These are phyloP conservation scores for Monosporascus sp. DNA, from an alignment of 2,329 filamentous ascomycete genomes.

Conservation along the genomic window DNA sequence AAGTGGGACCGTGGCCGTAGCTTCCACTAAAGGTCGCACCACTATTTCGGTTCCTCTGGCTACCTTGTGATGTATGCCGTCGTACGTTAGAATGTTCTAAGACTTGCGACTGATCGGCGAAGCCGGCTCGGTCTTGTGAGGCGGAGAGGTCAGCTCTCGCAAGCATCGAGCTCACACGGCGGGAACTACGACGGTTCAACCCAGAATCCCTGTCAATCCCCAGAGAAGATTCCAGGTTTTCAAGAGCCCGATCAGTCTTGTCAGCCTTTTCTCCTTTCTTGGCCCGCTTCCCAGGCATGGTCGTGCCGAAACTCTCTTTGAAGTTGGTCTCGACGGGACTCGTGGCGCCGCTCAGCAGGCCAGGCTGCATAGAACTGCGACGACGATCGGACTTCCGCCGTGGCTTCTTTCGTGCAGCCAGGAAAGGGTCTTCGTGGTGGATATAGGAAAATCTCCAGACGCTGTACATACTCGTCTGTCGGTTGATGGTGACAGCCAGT, in stretches of 20 bases:
- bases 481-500: conserved; percentile 76
- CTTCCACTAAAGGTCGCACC: conserved; percentile 32
- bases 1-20: conserved; percentile 31
- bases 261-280: conserved; percentile 46
- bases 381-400: conserved; percentile 45
- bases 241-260: conserved; percentile 43
- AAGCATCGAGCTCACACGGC: conserved; percentile 85
- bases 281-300: conserved; percentile 46
- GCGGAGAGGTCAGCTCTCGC: conserved; percentile 82
- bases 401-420: conserved; percentile 40
- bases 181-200: conserved; percentile 54
- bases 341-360: conserved; percentile 65
- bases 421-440: conserved; percentile 56
- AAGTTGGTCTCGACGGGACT: conserved; percentile 68
- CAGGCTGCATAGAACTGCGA: conserved; percentile 60
- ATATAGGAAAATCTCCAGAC: conserved; percentile 81
- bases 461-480: conserved; percentile 69
- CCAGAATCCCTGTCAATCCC: conserved; percentile 59
- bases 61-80: conserved; percentile 70
- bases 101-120: conserved; percentile 58
- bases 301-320: conserved; percentile 70
- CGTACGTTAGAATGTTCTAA: conserved; percentile 42
- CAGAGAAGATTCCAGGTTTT: conserved; percentile 63
- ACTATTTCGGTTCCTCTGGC: conserved; percentile 58
- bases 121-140: conserved; percentile 75